Percentiles rank a stretch among this genome's conserved stretches.
Conservation (phyloP, 805 yeast genomes). For the Candida berthetii region DNA sequence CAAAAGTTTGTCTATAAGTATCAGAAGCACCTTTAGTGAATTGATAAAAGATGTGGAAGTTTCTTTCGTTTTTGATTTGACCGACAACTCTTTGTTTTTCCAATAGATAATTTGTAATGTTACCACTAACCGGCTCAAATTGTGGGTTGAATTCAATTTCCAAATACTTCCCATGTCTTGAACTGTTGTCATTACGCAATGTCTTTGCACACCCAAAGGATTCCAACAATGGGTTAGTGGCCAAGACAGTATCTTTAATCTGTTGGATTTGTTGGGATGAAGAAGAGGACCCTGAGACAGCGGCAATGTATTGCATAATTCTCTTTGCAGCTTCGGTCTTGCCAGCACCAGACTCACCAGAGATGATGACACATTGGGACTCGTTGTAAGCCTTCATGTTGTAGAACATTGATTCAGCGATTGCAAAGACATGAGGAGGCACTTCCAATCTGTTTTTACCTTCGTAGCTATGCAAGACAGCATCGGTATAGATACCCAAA, state of each 20-base stretch:
- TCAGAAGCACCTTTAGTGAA: conserved; percentile 89
- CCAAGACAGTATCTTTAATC: conserved; percentile 95
- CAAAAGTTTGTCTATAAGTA: conserved; percentile 73
- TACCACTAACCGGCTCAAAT: conserved; percentile 91
- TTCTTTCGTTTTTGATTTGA: conserved; percentile 87
- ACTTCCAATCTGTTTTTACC: conserved; percentile 94
- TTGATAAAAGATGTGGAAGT: conserved; percentile 96
- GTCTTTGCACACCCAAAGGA: conserved; percentile 95
- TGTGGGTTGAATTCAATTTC: conserved; percentile 81
- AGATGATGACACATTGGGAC: conserved; percentile 93
- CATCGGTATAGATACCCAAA: conserved; percentile 88
- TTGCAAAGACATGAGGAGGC: conserved; percentile 97
- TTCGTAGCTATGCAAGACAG: conserved; percentile 66
- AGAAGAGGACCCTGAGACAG: conserved; percentile 67
- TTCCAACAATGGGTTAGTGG: conserved; percentile 90
- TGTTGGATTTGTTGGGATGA: conserved; percentile 67
- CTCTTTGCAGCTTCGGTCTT: conserved; percentile 97
- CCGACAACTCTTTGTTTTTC: conserved; percentile 98
- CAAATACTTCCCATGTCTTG: conserved; percentile 89
- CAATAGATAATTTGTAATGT: conserved; percentile 87
- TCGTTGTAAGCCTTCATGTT: conserved; percentile 91
- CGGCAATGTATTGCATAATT: conserved; percentile 94
- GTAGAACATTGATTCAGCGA: conserved; percentile 96
- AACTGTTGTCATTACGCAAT: conserved; percentile 79
- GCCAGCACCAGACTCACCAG: conserved; percentile 98